Evolutionary conservation across 1,284 basidiomycete species (phyloP).

Genomic region (Trichosporon coremiiforme): DNA sequence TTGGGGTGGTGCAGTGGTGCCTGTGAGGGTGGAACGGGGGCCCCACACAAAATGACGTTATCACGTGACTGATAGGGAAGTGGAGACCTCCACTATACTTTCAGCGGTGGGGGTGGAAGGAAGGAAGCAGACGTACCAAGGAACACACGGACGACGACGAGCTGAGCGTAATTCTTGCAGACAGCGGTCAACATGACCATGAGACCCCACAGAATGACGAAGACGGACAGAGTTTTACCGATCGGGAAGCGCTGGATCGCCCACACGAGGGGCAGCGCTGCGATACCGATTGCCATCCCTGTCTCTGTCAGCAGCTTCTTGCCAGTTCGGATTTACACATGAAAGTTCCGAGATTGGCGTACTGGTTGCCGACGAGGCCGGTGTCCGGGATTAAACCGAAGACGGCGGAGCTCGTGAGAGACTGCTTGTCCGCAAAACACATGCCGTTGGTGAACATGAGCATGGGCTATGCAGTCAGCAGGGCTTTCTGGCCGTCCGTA

Average conservation of each 20-base stretch:
- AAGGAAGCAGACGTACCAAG: too few species aligned
- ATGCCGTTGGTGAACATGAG: constrained; percentile 17
- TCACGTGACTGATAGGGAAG: too few species aligned
- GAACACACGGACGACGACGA: constrained; percentile 35
- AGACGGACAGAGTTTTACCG: constrained; percentile 31
- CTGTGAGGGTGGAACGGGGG: too few species aligned
- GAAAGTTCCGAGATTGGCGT: constrained; percentile 28
- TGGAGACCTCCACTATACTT: too few species aligned
- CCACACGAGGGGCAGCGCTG: constrained; percentile 35
- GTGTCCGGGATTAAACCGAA: constrained; percentile 25
- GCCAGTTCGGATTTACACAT: too few species aligned
- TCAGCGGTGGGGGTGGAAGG: too few species aligned
- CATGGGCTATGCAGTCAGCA: too few species aligned
- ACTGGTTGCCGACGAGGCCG: constrained; percentile 26
- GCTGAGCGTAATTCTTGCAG: constrained; percentile 38
- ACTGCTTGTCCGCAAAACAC: constrained; percentile 20
- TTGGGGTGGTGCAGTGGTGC: too few species aligned
- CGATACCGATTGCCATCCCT: constrained; percentile 31
- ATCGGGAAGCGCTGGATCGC: constrained; percentile 39
- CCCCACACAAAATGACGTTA: too few species aligned
- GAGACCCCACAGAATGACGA: constrained; percentile 33
- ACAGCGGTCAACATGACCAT: constrained; percentile 34
- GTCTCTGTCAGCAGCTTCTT: too few species aligned
- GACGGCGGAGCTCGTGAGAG: constrained; percentile 7
- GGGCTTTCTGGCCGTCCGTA: too few species aligned